These are phyloP conservation scores for Talaromyces amestolkiae DNA, from an alignment of 2,329 filamentous ascomycete species.

Conservation along the genomic window DNA sequence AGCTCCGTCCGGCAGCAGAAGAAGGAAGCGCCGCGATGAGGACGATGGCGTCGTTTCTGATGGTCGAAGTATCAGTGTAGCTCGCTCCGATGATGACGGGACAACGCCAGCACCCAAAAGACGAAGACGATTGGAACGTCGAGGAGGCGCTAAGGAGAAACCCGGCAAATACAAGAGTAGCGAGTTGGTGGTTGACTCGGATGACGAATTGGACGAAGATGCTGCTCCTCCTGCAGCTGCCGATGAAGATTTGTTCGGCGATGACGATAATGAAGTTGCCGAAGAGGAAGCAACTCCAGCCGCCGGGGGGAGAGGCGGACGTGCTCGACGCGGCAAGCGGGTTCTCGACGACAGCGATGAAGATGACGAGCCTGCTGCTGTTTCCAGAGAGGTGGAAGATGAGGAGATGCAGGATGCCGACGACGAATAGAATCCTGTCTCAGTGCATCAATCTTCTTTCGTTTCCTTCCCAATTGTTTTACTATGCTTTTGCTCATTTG, in stretches of 20 bases:
- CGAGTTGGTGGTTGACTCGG: slow-evolving; percentile 78
- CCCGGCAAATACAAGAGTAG: slow-evolving; percentile 76
- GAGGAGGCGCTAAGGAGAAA: slow-evolving; percentile 37
- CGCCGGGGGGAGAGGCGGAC: slow-evolving; percentile 5
- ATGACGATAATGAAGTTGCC: slow-evolving; percentile 30
- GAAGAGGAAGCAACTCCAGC: slow-evolving; percentile 13
- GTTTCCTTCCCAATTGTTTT: slow-evolving; percentile 7
- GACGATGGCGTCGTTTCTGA: slow-evolving; percentile 35
- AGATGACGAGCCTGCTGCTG: slow-evolving; percentile 24
- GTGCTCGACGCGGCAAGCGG: slow-evolving; percentile 17
- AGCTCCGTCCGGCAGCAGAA: slow-evolving; percentile 41
- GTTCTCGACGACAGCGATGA: slow-evolving; percentile 24
- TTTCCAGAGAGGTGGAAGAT: slow-evolving; percentile 27
- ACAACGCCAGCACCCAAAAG: slow-evolving; percentile 51
- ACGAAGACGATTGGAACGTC: slow-evolving; percentile 59
- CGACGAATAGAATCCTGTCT: slow-evolving; percentile 14
- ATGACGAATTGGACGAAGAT: slow-evolving; percentile 47
- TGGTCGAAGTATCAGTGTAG: slow-evolving; percentile 30
- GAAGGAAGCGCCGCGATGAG: slow-evolving; percentile 63
- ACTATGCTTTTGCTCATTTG: slow-evolving; percentile 6
- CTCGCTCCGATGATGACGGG: slow-evolving; percentile 35
- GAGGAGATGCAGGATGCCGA: slow-evolving; percentile 24
- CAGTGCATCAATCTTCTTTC: not conserved
- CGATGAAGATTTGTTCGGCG: slow-evolving; percentile 40
- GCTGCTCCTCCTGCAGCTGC: slow-evolving; percentile 33